Evolutionary conservation across 129 eudicot species (phyloP), one percentile per base, ranked within the genome.

Genomic region (Flaveria robusta): DNA sequence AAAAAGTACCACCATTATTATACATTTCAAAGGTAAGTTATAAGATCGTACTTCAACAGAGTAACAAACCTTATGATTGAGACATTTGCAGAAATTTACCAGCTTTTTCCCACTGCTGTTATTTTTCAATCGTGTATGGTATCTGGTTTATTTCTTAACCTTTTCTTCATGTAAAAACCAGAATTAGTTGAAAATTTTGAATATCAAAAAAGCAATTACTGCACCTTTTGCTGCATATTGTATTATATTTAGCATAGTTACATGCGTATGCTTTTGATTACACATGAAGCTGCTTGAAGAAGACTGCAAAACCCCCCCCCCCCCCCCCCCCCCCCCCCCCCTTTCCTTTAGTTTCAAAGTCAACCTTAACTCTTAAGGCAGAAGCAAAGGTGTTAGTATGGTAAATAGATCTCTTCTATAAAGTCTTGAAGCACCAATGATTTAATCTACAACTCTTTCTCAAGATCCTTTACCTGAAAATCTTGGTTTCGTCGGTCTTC

Each of bases 231-330:
- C 31, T 23, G 29, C 70, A 16, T 43, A 63, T 60, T 50, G 24
- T 23, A 13, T 23, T 7, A 7, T 43, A 54, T 68, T 10, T 4
- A 5, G 41, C 70, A 60, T 7, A 2, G 19, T 65, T 65, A 82
- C 86, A 77, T 82, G 79, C 82, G 72, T 69, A 75, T 75, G 64
- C 82, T 74, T 82, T 77, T 77, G 16, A 82, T 82, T 82, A 77
- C 79, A 43, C 15, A 54, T 67, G 72, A 77, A 82, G 86, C 70
- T 66, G 79, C 74, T 77, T 80, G 50, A 80, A 80, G 51, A 66
- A 23, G 83, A 65, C 83, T 79, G 31, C 78, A 64, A 63, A 65
- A 4, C 58, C 3, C n/a, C 20, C 58, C 51, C 51, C 51, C 58
- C 12, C 16, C 20, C 56, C 16, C 50, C 50, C 58, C 12, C 16